Evolutionary conservation across 1,139 yeast genomes (phyloP).

Genomic region (Oligophagozyma castellii): DNA sequence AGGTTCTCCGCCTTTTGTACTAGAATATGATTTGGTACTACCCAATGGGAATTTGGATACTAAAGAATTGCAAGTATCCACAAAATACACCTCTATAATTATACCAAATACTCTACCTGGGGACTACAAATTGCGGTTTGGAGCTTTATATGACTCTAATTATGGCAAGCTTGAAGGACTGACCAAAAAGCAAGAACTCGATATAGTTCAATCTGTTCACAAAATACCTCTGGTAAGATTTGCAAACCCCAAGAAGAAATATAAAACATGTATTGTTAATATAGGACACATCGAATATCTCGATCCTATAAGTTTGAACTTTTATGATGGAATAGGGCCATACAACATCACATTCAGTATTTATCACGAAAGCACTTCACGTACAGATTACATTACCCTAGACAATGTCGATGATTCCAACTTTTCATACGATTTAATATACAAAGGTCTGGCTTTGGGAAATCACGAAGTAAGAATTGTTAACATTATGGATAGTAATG

Average conservation of each 20-base stretch:
- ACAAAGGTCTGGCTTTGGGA: constrained; percentile 36
- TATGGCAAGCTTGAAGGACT: constrained; percentile 37
- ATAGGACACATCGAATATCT: constrained; percentile 25
- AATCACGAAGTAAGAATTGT: constrained; percentile 44
- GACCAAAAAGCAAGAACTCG: constrained; percentile 26
- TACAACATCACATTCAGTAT: constrained; percentile 41
- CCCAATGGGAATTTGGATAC: constrained; percentile 37
- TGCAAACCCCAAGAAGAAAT: constrained; percentile 32
- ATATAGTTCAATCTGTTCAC: constrained; percentile 45
- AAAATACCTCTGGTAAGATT: constrained; percentile 48
- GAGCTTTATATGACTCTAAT: constrained; percentile 49
- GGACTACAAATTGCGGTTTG: constrained; percentile 44
- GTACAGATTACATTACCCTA: constrained; percentile 28
- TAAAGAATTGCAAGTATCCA: constrained; percentile 35
- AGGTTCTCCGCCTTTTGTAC: constrained; percentile 63
- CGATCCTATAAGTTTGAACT: constrained; percentile 41
- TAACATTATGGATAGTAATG: constrained; percentile 52
- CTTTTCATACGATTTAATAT: constrained; percentile 28
- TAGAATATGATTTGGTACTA: constrained; percentile 50
- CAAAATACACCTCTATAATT: constrained; percentile 35
- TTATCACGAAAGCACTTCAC: constrained; percentile 39
- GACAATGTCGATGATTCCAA: constrained; percentile 25
- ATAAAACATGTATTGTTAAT: constrained; percentile 46
- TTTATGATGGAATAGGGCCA: constrained; percentile 49
- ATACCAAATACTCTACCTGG: constrained; percentile 37